phyloP scores from a whole-genome alignment of 1,139 yeast genomes.

The Starmera stellimalicola region DNA sequence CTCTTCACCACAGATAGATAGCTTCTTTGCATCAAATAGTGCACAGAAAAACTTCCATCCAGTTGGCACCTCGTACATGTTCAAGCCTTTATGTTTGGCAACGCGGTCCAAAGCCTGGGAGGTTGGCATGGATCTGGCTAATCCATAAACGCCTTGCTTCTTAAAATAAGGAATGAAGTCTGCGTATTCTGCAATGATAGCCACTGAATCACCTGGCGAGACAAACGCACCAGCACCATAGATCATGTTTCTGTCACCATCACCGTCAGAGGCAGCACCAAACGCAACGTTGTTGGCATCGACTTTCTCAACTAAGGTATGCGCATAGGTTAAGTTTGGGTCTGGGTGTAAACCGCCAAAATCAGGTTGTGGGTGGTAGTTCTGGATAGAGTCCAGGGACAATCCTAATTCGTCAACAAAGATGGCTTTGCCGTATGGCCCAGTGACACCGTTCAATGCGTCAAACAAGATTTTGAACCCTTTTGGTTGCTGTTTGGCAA shows the following conservation, averaged over 20 bases:
- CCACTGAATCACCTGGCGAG: slow-evolving; percentile 97
- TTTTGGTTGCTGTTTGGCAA: slow-evolving; percentile 38
- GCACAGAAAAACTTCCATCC: slow-evolving; percentile 99
- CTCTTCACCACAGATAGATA: slow-evolving; percentile 97
- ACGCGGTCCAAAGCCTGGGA: slow-evolving; percentile 90
- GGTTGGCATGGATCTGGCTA: slow-evolving; percentile 99
- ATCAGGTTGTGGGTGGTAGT: slow-evolving; percentile 71
- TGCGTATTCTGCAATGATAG: slow-evolving; percentile 93
- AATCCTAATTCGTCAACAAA: slow-evolving; percentile 82
- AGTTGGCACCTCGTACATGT: slow-evolving; percentile 92
- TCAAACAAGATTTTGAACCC: slow-evolving; percentile 76
- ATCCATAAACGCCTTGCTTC: slow-evolving; percentile 78
- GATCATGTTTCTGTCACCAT: slow-evolving; percentile 98
- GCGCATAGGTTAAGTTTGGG: slow-evolving; percentile 94
- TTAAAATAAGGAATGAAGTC: slow-evolving; percentile 79
- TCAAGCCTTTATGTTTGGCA: slow-evolving; percentile 66
- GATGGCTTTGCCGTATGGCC: slow-evolving; percentile 86
- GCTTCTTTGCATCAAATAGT: slow-evolving; percentile 81
- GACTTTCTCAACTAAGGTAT: slow-evolving; percentile 74
- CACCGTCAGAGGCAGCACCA: slow-evolving; percentile 99
- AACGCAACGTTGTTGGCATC: slow-evolving; percentile 75
- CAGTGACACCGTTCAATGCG: slow-evolving; percentile 92
- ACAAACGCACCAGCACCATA: slow-evolving; percentile 94
- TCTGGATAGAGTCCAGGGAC: slow-evolving; percentile 62
- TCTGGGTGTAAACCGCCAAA: slow-evolving; percentile 98